Evolutionary conservation across 2,329 filamentous ascomycete species (phyloP).

Genomic region (Curvularia eragrostidis): DNA sequence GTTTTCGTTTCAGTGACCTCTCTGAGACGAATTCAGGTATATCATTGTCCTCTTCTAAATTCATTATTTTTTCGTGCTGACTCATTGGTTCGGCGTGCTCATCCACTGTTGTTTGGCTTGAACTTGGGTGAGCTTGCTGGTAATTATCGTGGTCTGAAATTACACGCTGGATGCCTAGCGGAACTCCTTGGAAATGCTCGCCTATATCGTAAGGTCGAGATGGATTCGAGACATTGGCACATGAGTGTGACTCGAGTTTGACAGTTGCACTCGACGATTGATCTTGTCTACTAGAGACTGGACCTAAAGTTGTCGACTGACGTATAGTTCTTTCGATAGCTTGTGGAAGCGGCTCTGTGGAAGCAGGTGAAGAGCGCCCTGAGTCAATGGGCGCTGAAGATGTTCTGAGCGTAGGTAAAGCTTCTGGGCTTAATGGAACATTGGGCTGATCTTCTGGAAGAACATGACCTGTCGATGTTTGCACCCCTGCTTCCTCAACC

Average conservation of each 20-base stretch:
- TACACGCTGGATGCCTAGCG: not conserved
- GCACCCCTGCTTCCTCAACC: constrained; percentile 17
- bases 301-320: not conserved
- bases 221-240: not conserved
- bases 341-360: constrained; percentile 13
- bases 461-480: constrained; percentile 10
- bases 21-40: constrained; percentile 52
- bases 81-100: constrained; percentile 33
- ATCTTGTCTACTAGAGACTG: not conserved
- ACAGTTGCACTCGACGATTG: constrained; percentile 4
- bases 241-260: constrained; percentile 15
- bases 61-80: constrained; percentile 8
- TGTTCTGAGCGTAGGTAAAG: constrained; percentile 23
- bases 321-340: not conserved
- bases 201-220: not conserved
- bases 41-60: constrained; percentile 45
- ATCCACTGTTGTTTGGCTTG: constrained; percentile 55
- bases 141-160: not conserved
- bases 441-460: constrained; percentile 20
- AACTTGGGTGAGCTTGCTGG: constrained; percentile 35
- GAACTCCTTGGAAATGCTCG: not conserved
- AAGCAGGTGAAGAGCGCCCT: constrained; percentile 30
- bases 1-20: constrained; percentile 54
- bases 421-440: constrained; percentile 34
- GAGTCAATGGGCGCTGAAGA: constrained; percentile 20